phyloP scores from a whole-genome alignment of 2,329 filamentous ascomycete species.

The Amesomyces nigricolor region DNA sequence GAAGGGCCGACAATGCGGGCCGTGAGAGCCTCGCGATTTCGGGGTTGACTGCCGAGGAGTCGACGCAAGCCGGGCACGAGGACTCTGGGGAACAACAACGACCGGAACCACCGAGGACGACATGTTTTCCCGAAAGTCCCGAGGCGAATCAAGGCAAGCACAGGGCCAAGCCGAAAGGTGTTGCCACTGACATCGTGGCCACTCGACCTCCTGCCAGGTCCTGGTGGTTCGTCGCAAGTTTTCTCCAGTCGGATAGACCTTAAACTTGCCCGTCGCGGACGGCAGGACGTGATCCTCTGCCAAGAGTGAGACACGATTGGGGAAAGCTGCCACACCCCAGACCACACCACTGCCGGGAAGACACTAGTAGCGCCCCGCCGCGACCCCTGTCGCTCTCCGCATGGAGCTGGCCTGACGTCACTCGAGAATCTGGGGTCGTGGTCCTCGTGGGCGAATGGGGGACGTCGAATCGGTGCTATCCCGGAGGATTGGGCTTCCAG shows the following conservation, averaged over 20 bases:
- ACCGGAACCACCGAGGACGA: no score
- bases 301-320: neutral
- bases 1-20: conserved; percentile 16
- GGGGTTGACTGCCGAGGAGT: neutral
- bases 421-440: neutral
- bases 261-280: no score
- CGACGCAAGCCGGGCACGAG: neutral
- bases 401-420: conserved; percentile 23
- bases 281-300: no score
- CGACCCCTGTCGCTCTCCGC: conserved; percentile 11
- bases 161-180: conserved; percentile 6
- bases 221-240: neutral
- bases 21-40: neutral
- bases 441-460: conserved; percentile 19
- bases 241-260: neutral
- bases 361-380: conserved; percentile 3
- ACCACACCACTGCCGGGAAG: neutral
- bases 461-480: conserved; percentile 18
- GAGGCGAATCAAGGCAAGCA: neutral
- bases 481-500: conserved; percentile 12
- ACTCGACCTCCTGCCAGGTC: neutral
- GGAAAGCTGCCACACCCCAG: neutral
- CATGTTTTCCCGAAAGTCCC: no score
- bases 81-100: neutral
- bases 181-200: conserved; percentile 10